These are phyloP conservation scores for Enterospora canceri DNA, from an alignment of 371 early-diverging fungal species.

Conservation along the genomic window DNA sequence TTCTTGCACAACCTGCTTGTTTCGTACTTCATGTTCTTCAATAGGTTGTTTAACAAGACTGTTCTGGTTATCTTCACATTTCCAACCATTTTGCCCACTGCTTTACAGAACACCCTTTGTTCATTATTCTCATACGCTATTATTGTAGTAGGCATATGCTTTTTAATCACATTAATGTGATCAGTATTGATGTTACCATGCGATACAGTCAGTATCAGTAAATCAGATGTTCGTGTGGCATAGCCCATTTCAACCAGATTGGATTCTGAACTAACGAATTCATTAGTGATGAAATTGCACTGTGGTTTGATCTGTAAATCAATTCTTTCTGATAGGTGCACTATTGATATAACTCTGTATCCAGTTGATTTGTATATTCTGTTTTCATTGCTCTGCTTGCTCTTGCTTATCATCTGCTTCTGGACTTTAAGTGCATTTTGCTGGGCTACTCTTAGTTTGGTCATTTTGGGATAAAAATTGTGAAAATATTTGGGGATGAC, in stretches of 20 bases:
- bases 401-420: neutral
- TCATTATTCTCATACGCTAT: constrained; percentile 13
- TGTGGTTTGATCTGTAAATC: constrained; percentile 9
- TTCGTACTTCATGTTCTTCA: constrained; percentile 28
- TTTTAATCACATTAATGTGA: constrained; percentile 10
- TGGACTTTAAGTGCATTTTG: constrained; percentile 5
- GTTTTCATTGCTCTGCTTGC: neutral
- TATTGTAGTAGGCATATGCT: constrained; percentile 15
- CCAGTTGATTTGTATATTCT: neutral
- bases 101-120: neutral
- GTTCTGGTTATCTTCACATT: constrained; percentile 35
- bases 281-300: constrained; percentile 4
- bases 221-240: constrained; percentile 6
- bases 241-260: constrained; percentile 5
- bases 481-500: neutral
- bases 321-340: neutral
- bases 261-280: neutral
- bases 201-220: constrained; percentile 16
- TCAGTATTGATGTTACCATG: neutral
- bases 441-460: neutral
- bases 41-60: constrained; percentile 11
- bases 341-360: constrained; percentile 1
- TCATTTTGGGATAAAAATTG: neutral
- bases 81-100: constrained; percentile 33
- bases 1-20: constrained; percentile 29